Conservation (phyloP, 768 basidiomycete species). For the Tricholoma matsutake region DNA sequence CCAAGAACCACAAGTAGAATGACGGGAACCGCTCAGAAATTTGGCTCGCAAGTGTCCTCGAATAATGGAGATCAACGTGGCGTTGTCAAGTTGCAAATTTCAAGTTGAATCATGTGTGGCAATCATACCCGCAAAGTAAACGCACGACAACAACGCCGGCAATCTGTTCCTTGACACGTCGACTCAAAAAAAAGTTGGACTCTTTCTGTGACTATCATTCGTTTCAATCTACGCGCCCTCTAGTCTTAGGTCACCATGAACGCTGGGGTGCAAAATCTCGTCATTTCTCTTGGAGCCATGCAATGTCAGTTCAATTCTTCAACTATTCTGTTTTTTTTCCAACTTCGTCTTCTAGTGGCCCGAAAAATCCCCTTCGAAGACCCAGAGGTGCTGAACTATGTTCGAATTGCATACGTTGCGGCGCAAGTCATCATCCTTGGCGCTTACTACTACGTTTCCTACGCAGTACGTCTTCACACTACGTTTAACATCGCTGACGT, state of each 20-base stretch:
- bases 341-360: constrained; percentile 54
- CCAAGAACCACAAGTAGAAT: too few species aligned
- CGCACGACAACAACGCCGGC: background rate
- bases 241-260: constrained; percentile 47
- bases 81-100: too few species aligned
- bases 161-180: background rate
- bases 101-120: too few species aligned
- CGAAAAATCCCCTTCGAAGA: constrained; percentile 88
- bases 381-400: constrained; percentile 74
- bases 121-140: background rate
- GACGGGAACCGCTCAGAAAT: too few species aligned
- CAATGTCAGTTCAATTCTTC: constrained; percentile 49
- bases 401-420: constrained; percentile 76
- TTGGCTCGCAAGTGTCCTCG: background rate
- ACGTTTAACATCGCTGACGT: background rate
- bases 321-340: background rate
- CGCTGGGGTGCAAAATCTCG: constrained; percentile 72
- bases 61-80: too few species aligned
- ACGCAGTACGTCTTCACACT: constrained; percentile 47
- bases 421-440: constrained; percentile 69
- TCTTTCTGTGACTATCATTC: background rate
- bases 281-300: constrained; percentile 90
- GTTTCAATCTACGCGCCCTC: background rate
- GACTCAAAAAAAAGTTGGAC: background rate
- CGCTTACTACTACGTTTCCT: constrained; percentile 75